Evolutionary conservation across 2,329 filamentous ascomycete species (phyloP), one percentile per base, ranked within the genome.

Genomic region (Coniella vitis): DNA sequence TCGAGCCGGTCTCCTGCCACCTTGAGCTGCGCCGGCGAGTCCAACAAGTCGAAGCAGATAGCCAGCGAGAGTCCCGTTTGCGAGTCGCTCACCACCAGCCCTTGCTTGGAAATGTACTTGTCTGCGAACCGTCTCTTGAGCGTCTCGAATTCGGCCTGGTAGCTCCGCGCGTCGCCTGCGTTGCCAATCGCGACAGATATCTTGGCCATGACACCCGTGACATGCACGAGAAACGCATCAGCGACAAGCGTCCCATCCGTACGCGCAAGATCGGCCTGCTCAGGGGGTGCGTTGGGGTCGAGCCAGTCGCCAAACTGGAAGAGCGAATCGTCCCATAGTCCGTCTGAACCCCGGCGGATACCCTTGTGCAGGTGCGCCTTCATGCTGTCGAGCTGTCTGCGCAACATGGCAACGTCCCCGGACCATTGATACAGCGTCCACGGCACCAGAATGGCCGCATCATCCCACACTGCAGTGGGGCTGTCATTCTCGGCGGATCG

Each of bases 281-380:
- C 55, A 3, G 64, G 57, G 3, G 68, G 66, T 1, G 68, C 65
- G 14, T 57, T 57, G 3, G 68, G 68, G 51, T 70, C 68, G 2
- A 71, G 63, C 68, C 68, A 70, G 55, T 70, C 68, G 12, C 64
- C 65, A 7, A 65, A 59, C 57, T 69, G 66, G 48, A 58, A 63
- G 7, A 47, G 42, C 19, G 43, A 19, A 19, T 57, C 54, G 38
- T 64, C 58, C 67, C 67, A 70, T 1, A 69, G 61, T 4, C 61
- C 59, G 25, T 62, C 61, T 1, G 38, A 7, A 7, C 55, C 59
- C 9, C 62, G 57, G 1, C 51, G 52, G 22, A 68, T 55, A 4
- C 60, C 61, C 17, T 51, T 49, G 9, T 59, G 57, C 3, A 64
- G 47, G 55, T 63, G 65, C 12, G 51, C 38, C 37, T 53, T 54